A percentile compares a stretch with the other conserved stretches of the same genome.
phyloP scores from a whole-genome alignment of 1,139 yeast species.

The Saccharomyces hybrid region DNA sequence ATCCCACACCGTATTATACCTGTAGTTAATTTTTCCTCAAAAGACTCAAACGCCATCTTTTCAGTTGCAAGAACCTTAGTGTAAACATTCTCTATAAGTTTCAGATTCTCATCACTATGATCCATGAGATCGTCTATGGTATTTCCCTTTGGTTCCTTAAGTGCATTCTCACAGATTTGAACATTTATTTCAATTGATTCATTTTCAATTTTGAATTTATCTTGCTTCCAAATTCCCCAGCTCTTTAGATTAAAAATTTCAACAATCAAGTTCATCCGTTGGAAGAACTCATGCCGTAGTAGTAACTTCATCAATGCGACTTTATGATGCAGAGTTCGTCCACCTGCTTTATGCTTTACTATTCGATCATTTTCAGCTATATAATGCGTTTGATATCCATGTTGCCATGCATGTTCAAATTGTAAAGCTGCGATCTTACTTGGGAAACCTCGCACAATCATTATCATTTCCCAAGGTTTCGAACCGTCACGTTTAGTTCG shows the following conservation, averaged over 20 bases:
- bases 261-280: constrained; percentile 36
- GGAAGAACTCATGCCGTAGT: constrained; percentile 38
- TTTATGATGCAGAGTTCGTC: constrained; percentile 41
- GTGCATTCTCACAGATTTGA: constrained; percentile 8
- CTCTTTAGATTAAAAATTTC: constrained; percentile 35
- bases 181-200: constrained; percentile 2
- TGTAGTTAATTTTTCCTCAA: constrained; percentile 23
- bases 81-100: constrained; percentile 22
- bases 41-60: constrained; percentile 13
- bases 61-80: constrained; percentile 12
- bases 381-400: constrained; percentile 57
- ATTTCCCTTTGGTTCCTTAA: constrained; percentile 8
- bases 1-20: constrained; percentile 29
- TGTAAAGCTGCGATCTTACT: constrained; percentile 64
- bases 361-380: constrained; percentile 35
- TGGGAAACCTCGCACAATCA: constrained; percentile 64
- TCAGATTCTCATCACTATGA: constrained; percentile 20
- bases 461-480: constrained; percentile 68
- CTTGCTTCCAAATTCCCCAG: constrained; percentile 27
- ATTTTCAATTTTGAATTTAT: constrained; percentile 17
- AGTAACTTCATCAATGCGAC: constrained; percentile 47
- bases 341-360: constrained; percentile 30
- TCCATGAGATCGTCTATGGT: constrained; percentile 18
- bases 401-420: constrained; percentile 73
- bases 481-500: constrained; percentile 48